phyloP scores from a whole-genome alignment of 257 asterid genomes.

The Rehmannia glutinosa region DNA sequence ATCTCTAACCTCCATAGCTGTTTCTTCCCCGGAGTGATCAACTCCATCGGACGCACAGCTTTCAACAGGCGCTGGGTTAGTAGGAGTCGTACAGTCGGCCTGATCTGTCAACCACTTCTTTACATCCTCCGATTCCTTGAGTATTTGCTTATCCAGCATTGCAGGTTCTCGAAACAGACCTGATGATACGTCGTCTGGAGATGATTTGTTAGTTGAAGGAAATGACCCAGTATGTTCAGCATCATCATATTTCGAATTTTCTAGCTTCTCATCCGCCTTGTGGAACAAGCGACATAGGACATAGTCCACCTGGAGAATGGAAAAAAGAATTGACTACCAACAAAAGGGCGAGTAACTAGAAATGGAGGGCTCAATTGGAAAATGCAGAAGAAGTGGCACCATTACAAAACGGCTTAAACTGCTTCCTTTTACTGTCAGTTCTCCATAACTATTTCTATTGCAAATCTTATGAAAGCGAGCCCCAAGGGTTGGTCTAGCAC shows the following conservation, averaged over 20 bases:
- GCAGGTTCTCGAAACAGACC: constrained; percentile 41
- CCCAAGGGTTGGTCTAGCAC: not conserved
- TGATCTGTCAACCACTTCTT: constrained; percentile 30
- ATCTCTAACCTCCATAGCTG: constrained; percentile 33
- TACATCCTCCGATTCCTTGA: constrained; percentile 35
- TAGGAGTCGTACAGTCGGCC: constrained; percentile 24
- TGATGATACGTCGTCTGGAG: constrained; percentile 58
- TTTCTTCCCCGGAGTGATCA: constrained; percentile 35
- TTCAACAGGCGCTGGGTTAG: constrained; percentile 27
- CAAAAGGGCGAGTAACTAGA: not conserved
- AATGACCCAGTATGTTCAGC: constrained; percentile 36
- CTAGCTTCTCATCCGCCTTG: constrained; percentile 48
- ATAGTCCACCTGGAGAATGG: constrained; percentile 50
- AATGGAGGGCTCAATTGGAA: not conserved
- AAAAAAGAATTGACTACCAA: constrained; percentile 1
- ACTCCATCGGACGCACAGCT: constrained; percentile 37
- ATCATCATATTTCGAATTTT: constrained; percentile 37
- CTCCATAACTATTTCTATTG: not conserved
- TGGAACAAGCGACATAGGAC: constrained; percentile 74
- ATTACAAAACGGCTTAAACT: not conserved
- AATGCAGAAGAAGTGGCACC: not conserved
- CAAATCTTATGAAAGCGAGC: no score
- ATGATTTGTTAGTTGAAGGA: constrained; percentile 43
- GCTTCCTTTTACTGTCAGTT: not conserved
- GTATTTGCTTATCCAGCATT: constrained; percentile 21